Evolutionary conservation across 2,329 filamentous ascomycete species (phyloP).

Genomic region (Arthroderma sp.): DNA sequence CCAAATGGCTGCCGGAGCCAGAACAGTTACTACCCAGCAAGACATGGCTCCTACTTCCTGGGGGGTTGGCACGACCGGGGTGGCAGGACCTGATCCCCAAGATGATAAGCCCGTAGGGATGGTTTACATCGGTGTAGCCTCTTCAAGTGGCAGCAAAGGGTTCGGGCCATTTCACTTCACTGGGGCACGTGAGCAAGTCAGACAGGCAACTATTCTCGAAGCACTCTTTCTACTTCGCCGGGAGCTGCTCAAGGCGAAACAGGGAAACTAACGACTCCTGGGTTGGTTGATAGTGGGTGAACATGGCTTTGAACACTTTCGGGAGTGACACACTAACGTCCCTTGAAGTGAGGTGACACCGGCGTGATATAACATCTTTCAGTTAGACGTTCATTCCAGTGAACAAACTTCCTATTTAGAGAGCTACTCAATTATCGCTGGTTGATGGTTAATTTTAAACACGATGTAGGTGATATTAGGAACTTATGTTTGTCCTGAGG

Average conservation of each 20-base stretch:
- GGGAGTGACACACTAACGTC: too few relatives aligned
- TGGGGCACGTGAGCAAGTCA: conserved; percentile 2
- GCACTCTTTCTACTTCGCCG: conserved; percentile 4
- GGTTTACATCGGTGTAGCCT: conserved; percentile 7
- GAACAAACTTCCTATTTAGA: background rate
- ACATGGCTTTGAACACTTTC: too few relatives aligned
- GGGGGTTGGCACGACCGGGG: conserved; percentile 6
- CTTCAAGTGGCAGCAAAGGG: conserved; percentile 1
- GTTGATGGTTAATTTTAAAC: background rate
- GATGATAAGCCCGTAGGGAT: conserved; percentile 6
- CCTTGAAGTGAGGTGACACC: background rate
- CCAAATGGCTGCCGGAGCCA: conserved; percentile 5
- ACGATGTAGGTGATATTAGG: too few relatives aligned
- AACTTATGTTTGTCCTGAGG: too few relatives aligned
- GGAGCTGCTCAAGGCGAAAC: conserved; percentile 2
- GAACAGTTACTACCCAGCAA: conserved; percentile 1
- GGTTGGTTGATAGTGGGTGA: too few relatives aligned
- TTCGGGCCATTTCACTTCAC: conserved; percentile 6
- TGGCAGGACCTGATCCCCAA: conserved; percentile 5
- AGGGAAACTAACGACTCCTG: background rate
- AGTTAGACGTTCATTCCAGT: background rate
- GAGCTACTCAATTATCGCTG: background rate
- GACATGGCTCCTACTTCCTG: conserved; percentile 3
- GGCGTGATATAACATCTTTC: background rate
- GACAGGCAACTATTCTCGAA: conserved; percentile 6